Percentiles rank a stretch among this genome's conserved stretches.
Conservation (phyloP, 305 asterid genomes). For the Solanum hybrid region DNA sequence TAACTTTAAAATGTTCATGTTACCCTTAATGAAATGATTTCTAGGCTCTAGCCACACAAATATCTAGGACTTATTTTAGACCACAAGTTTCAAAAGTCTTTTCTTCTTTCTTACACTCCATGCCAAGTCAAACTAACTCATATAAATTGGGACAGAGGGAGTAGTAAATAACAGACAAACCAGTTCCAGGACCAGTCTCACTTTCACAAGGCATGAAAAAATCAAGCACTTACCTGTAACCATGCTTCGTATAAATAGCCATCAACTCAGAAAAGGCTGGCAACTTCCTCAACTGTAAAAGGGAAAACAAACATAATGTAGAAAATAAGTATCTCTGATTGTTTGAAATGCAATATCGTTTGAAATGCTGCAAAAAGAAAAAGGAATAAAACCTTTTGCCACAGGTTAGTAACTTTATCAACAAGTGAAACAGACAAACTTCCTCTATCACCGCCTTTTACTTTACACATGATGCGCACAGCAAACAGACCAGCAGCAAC, state of each 20-base stretch:
- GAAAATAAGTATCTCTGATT: not conserved
- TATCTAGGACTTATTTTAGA: not conserved
- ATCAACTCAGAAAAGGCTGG: constrained; percentile 72
- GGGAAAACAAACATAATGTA: constrained; percentile 14
- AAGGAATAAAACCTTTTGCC: constrained; percentile 49
- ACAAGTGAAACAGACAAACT: constrained; percentile 65
- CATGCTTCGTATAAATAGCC: constrained; percentile 54
- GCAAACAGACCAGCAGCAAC: constrained; percentile 59
- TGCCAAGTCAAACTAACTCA: not conserved
- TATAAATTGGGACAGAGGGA: not conserved
- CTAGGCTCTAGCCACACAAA: not conserved
- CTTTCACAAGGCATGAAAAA: not conserved
- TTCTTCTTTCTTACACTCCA: not conserved
- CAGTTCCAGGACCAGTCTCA: not conserved
- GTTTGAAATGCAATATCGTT: not conserved
- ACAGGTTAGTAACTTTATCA: constrained; percentile 44
- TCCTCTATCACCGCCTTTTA: constrained; percentile 55
- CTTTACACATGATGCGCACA: constrained; percentile 61
- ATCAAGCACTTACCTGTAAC: constrained; percentile 59
- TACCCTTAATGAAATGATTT: not conserved
- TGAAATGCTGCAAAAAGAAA: not conserved
- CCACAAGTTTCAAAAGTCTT: not conserved
- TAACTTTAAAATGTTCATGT: not conserved
- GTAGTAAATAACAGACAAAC: not conserved
- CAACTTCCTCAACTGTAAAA: constrained; percentile 54